phyloP scores from a whole-genome alignment of 2,329 filamentous ascomycete genomes.

The Neofusicoccum sp. region DNA sequence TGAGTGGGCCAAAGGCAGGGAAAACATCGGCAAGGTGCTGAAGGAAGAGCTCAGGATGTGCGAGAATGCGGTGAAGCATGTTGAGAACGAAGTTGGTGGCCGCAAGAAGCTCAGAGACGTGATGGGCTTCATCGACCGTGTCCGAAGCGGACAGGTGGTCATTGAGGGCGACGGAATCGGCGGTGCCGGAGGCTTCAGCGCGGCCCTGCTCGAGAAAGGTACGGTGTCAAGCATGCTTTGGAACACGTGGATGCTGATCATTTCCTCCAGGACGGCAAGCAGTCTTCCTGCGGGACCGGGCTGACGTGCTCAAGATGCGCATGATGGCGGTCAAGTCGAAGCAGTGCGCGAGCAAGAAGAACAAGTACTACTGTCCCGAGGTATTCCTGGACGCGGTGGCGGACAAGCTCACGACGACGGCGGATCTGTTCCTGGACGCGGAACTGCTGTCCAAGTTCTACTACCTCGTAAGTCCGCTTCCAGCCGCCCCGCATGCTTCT shows the following conservation, averaged over 20 bases:
- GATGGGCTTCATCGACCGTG: constrained; percentile 84
- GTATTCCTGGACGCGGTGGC: constrained; percentile 97
- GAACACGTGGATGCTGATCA: neutral
- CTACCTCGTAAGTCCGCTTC: constrained; percentile 61
- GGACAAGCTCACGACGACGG: constrained; percentile 89
- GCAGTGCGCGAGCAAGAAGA: constrained; percentile 77
- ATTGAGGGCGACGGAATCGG: constrained; percentile 80
- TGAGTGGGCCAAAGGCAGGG: constrained; percentile 83
- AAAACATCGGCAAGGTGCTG: constrained; percentile 76
- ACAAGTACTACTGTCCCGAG: constrained; percentile 96
- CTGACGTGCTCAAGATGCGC: constrained; percentile 87
- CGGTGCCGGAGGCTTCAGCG: constrained; percentile 91
- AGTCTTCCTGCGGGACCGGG: constrained; percentile 87
- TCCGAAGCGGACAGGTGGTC: constrained; percentile 78
- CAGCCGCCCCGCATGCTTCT: neutral
- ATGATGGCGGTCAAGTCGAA: constrained; percentile 84
- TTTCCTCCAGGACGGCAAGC: constrained; percentile 74
- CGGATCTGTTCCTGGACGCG: constrained; percentile 95
- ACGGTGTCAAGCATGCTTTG: constrained; percentile 27
- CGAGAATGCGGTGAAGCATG: constrained; percentile 70
- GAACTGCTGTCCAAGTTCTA: constrained; percentile 97
- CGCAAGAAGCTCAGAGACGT: constrained; percentile 85
- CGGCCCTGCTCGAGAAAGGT: constrained; percentile 81
- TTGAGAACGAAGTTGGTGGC: constrained; percentile 78
- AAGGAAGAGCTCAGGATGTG: constrained; percentile 85